These are phyloP conservation scores for Eucalyptus marginata DNA, from an alignment of 345 rosid genomes.

Conservation along the genomic window DNA sequence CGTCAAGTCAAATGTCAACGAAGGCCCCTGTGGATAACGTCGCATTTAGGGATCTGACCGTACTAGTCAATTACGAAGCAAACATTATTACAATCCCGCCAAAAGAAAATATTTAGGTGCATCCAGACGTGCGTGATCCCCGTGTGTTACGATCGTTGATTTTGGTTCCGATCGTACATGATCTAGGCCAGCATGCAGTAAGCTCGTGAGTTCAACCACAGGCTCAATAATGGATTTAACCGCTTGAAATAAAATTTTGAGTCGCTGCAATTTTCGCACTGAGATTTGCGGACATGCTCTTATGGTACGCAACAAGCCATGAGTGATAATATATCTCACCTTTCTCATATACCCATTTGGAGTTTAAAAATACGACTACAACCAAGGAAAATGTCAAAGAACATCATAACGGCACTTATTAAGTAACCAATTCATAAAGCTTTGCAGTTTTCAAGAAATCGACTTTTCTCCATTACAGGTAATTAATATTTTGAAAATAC, in stretches of 20 bases:
- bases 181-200: neutral
- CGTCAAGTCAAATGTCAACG: neutral
- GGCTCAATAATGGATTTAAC: neutral
- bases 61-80: fast-evolving
- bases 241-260: neutral
- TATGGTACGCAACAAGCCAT: neutral
- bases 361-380: neutral
- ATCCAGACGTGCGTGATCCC: neutral
- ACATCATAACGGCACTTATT: fast-evolving
- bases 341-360: neutral
- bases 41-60: neutral
- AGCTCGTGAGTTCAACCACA: fast-evolving
- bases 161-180: neutral
- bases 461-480: fast-evolving
- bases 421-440: fast-evolving
- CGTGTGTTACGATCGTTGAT: neutral
- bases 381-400: fast-evolving
- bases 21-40: neutral
- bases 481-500: neutral
- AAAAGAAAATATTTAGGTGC: neutral
- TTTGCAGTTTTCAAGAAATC: neutral
- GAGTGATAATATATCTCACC: fast-evolving
- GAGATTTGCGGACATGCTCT: neutral
- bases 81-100: neutral
- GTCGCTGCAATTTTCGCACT: neutral